Evolutionary conservation across 2,329 filamentous ascomycete species (phyloP).

Genomic region (Daldinia sp.): DNA sequence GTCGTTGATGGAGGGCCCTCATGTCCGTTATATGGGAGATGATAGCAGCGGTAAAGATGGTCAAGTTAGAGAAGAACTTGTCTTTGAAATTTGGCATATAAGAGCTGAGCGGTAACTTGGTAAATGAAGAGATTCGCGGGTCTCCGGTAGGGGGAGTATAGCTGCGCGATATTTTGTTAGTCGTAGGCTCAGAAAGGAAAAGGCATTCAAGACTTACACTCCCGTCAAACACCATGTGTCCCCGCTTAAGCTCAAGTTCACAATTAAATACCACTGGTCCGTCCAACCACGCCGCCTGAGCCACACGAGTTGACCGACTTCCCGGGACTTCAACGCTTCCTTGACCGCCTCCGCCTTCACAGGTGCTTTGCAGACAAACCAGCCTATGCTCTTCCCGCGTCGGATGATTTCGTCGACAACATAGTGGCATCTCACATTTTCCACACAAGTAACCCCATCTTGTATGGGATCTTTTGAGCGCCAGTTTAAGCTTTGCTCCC

Average conservation of each 20-base stretch:
- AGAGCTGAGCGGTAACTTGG: constrained; percentile 59
- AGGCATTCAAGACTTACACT: constrained; percentile 60
- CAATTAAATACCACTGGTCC: constrained; percentile 76
- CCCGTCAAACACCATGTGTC: constrained; percentile 84
- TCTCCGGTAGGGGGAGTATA: constrained; percentile 36
- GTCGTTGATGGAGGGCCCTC: constrained; percentile 60
- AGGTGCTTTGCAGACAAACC: constrained; percentile 66
- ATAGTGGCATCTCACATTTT: constrained; percentile 71
- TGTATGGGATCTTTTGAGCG: constrained; percentile 65
- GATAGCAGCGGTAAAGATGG: constrained; percentile 63
- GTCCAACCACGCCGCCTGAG: constrained; percentile 80
- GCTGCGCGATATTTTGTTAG: constrained; percentile 36
- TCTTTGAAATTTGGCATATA: constrained; percentile 60
- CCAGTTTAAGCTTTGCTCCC: constrained; percentile 74
- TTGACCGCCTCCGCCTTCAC: constrained; percentile 68
- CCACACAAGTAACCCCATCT: constrained; percentile 69
- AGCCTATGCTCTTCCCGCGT: constrained; percentile 72
- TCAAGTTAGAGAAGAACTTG: constrained; percentile 65
- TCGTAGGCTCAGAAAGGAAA: constrained; percentile 7
- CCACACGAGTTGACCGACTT: constrained; percentile 74
- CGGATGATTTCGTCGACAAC: constrained; percentile 72
- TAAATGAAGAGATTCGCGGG: constrained; percentile 50
- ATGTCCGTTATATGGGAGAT: constrained; percentile 65
- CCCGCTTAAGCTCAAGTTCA: constrained; percentile 76
- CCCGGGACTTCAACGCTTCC: constrained; percentile 71